Evolutionary conservation across 1,284 basidiomycete species (phyloP), one percentile per base, ranked within the genome.

Genomic region (Boletus semigastroideus): DNA sequence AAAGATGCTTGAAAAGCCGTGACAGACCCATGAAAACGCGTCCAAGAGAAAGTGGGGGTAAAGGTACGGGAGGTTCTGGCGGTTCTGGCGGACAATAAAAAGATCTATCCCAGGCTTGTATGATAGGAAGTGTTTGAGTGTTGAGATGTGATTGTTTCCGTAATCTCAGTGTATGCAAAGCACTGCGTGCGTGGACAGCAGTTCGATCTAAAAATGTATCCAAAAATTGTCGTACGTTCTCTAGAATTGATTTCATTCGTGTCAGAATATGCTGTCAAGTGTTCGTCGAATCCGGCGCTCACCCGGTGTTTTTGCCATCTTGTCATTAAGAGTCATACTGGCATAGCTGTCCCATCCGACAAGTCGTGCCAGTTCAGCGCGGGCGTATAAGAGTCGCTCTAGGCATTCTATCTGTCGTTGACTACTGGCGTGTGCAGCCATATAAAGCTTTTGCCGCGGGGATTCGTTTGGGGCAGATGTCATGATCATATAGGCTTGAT

Each of bases 251-350:
- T 19, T 25, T 27, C 33, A 45, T 51, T 42, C 46, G 49, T 25
- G 52, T 63, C 33, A 57, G 37, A 46, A 49, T 45, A 30, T 30
- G 22, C 11, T 48, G 37, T 22, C 45, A 34, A 43, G 37, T 37
- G 40, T 28, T 25, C 11, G 49, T 40, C 51, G 11, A 47, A 11
- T 8, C n/a, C n/a, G n/a, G n/a, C n/a, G 25, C 80, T 56, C 55
- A 86, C 89, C 86, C 45, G 93, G 93, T 38, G 82, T 89, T 70
- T 89, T 92, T 5, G 93, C 94, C 94, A 98, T 98, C 74, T 96
- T 98, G 71, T 97, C 94, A 28, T 83, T 80, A 8, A 97, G 77
- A 1, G 86, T 82, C 78, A 96, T 88, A 54, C 91, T 83, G 0
- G 85, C 91, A 74, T 83, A 98, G 57, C 87, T 94, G 40, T 84